Evolutionary conservation across 2,329 filamentous ascomycete genomes (phyloP).

Genomic region (Biscogniauxia sp.): DNA sequence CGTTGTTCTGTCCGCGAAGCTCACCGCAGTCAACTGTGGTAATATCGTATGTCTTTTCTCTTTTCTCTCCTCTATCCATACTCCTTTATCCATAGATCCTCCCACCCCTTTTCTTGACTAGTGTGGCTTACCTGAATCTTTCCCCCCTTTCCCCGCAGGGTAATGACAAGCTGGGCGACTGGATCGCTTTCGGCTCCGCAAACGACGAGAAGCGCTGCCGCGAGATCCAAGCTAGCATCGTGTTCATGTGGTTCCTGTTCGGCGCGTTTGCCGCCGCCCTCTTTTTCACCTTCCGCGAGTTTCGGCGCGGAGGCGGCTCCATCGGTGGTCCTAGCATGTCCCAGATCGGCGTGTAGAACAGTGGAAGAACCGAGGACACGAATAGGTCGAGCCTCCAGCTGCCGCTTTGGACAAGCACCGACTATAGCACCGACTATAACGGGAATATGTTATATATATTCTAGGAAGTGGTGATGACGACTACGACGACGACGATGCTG

Average conservation of each 20-base stretch:
- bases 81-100: too few relatives aligned
- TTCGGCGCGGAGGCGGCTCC: slow-evolving; percentile 49
- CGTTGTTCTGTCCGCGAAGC: slow-evolving; percentile 68
- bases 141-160: slow-evolving; percentile 26
- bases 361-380: slow-evolving; percentile 14
- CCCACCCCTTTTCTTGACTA: neutral
- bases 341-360: slow-evolving; percentile 49
- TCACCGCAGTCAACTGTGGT: slow-evolving; percentile 67
- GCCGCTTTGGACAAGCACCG: neutral
- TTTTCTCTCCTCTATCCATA: neutral
- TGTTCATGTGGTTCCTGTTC: slow-evolving; percentile 80
- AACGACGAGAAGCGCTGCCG: slow-evolving; percentile 65
- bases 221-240: slow-evolving; percentile 70
- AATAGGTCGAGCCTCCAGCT: slow-evolving; percentile 3
- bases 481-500: neutral
- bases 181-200: slow-evolving; percentile 61
- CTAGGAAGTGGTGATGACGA: neutral
- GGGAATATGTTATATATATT: neutral
- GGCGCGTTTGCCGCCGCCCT: slow-evolving; percentile 56
- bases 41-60: slow-evolving; percentile 45
- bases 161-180: slow-evolving; percentile 46
- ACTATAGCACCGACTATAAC: neutral
- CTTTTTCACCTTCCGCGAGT: slow-evolving; percentile 53
- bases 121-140: neutral
- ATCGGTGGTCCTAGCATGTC: slow-evolving; percentile 52